A percentile compares a stretch with the other conserved stretches of the same genome.
phyloP scores from a whole-genome alignment of 139 green algal genomes.

The Chlamydomonas eustigma region DNA sequence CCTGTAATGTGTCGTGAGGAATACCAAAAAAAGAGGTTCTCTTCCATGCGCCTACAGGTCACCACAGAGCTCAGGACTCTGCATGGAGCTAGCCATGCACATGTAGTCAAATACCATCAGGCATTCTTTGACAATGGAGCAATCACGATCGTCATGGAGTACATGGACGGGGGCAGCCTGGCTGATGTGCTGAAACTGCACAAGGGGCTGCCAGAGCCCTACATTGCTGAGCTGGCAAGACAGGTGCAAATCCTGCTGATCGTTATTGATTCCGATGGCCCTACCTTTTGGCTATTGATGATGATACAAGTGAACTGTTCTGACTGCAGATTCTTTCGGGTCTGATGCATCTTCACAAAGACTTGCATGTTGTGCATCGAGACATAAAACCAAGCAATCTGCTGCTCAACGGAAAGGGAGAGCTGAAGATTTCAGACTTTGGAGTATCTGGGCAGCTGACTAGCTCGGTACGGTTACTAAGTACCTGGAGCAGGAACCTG shows the following conservation, averaged over 20 bases:
- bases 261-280: no score
- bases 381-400: slow-evolving; percentile 84
- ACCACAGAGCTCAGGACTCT: slow-evolving; percentile 55
- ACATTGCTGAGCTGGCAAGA: slow-evolving; percentile 45
- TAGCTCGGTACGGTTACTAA: slow-evolving; percentile 16
- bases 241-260: no score
- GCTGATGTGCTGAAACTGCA: slow-evolving; percentile 56
- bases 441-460: slow-evolving; percentile 55
- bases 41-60: slow-evolving; percentile 28
- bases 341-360: slow-evolving; percentile 56
- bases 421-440: slow-evolving; percentile 72
- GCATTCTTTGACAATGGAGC: slow-evolving; percentile 55
- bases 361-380: slow-evolving; percentile 57
- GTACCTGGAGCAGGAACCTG: no score
- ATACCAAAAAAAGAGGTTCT: no score
- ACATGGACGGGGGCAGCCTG: slow-evolving; percentile 86
- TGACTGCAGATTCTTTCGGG: slow-evolving; percentile 40
- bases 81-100: slow-evolving; percentile 41
- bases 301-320: no score
- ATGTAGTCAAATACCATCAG: slow-evolving; percentile 48
- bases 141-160: slow-evolving; percentile 86
- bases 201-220: slow-evolving; percentile 35
- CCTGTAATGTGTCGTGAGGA: no score
- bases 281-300: no score
- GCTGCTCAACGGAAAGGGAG: slow-evolving; percentile 52